Conservation (phyloP, 805 yeast species). For the Blastobotrys attinorum region DNA sequence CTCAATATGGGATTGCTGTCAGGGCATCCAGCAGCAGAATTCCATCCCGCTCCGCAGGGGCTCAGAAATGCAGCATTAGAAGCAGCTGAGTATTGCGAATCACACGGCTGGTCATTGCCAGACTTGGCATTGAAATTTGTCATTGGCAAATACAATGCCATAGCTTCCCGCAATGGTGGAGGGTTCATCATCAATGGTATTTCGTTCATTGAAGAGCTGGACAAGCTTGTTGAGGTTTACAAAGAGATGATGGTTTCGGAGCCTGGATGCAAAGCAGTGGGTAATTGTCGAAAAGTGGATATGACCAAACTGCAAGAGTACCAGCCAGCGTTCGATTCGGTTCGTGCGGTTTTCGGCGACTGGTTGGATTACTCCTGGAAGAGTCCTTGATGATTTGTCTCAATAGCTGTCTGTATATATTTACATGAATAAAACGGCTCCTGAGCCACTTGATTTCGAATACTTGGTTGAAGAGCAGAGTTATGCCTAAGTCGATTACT, state of each 20-base stretch:
- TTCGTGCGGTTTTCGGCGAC: constrained; percentile 9
- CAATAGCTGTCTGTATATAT: too few relatives aligned
- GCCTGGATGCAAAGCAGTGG: constrained; percentile 3
- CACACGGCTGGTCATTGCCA: constrained; percentile 54
- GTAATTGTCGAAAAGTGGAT: constrained; percentile 7
- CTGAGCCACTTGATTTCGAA: too few relatives aligned
- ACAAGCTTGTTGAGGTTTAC: constrained; percentile 6
- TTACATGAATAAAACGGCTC: too few relatives aligned
- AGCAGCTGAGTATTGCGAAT: constrained; percentile 38
- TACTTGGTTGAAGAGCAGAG: too few relatives aligned
- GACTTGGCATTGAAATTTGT: constrained; percentile 76
- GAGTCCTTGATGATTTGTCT: too few relatives aligned
- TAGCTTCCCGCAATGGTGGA: constrained; percentile 11
- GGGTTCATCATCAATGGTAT: constrained; percentile 13
- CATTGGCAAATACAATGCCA: constrained; percentile 43
- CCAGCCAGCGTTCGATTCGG: constrained; percentile 7
- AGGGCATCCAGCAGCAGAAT: constrained; percentile 53
- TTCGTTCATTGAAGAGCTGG: constrained; percentile 11
- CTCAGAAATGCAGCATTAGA: constrained; percentile 39
- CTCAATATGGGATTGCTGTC: constrained; percentile 80
- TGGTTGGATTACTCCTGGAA: constrained; percentile 11
- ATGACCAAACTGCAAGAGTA: constrained; percentile 4
- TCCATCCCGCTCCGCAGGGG: constrained; percentile 70
- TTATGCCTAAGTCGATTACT: too few relatives aligned
- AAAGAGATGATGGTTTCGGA: constrained; percentile 5